Base-by-base conservation (phyloP, 2,329 filamentous ascomycete genomes). In the Orbilia blumenaviensis region DNA sequence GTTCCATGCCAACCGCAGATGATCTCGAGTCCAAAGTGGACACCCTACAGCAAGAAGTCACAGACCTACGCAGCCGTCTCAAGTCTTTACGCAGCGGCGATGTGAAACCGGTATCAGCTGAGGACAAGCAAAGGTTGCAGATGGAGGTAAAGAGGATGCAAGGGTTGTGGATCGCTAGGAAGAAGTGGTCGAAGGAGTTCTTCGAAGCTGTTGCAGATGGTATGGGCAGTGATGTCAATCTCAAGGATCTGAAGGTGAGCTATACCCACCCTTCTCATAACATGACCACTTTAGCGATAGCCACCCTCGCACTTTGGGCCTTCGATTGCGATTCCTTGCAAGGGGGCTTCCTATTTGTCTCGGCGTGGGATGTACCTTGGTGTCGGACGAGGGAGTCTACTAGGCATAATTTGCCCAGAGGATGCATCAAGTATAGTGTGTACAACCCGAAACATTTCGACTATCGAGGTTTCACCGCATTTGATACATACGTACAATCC, bases 181-280 rank as follows among this genome's bases (percentile, higher is more conserved):
- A 66, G 62, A 80, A 77, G 38, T 78, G 76, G 69, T 80, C 78
- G 71, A 80, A 79, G 58, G 78, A 78, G 46, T 80, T 80, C 69
- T 80, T 79, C 74, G 78, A 66, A 77, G 67, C 58, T 14, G 77
- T 77, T 38, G 64, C 60, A 54, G 77, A 77, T 66, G 78, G 66
- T 32, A 75, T 63, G 48, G 56, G 66, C 23, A 25, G 74, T 78
- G 25, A 79, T 79, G 29, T 77, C 77, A 68, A 77, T 80, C 62
- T 77, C 76, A 52, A 68, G 32, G 71, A 75, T 63, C 52, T 75
- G 16, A 75, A 75, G 71, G 71, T 75, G 21, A 68, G 63, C 36
- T 50, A 52, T 41, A 54, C 32, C 46, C 50, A 54, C 44, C 46
- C 46, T n/a, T 36, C 36, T 23, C 34, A 56, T 36, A 50, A 36